Base-by-base conservation (phyloP, 371 early-diverging fungal genomes). In the Mortierella sp. region DNA sequence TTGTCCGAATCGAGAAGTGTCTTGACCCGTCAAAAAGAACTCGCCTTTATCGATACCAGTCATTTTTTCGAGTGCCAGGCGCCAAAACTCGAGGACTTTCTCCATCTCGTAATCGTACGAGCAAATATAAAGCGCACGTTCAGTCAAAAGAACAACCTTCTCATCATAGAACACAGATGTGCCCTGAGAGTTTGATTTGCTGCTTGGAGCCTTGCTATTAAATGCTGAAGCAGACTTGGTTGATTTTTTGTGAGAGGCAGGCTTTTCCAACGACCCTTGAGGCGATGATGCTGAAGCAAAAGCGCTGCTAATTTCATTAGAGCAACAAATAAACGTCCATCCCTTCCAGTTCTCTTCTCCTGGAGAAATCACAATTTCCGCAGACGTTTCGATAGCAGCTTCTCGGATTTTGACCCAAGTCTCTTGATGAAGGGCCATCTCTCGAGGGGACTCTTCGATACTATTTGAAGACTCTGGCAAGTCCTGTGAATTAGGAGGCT, bases 101-200 rank as follows among this genome's bases (percentile, higher is more conserved):
- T 92, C 93, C 64, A 91, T 76, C 54, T 86, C 86, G 64, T 92
- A 91, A 75, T 93, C 89, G 66, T 91, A 93, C 31, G 90, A 88
- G 76, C 94, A 94, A 31, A 94, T 79, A 70, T 93, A 93, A 0
- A 94, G 66, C 0, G 94, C 93, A 23, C 86, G 84, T 29, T 87
- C 85, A 0, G 94, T 92, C 54, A 94, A 70, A 0, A 92, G 70
- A 0, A 94, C 84, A 3, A 94, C 89, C 77, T 93, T 91, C 75
- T 94, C 93, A 66, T 92, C 90, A 64, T 90, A 90, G 42, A 78
- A 73, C 29, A 78, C 51, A 9, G 49, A 37, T n/a, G 31, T 2
- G 15, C 15, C n/a, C 57, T 57, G 6, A 17, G 31, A 26, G 22
- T 17, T 8, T 13, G 53, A 53, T 28, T 22, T 26, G 26, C 53